Evolutionary conservation across 2,329 filamentous ascomycete genomes (phyloP).

Genomic region (Beauveria sp.): DNA sequence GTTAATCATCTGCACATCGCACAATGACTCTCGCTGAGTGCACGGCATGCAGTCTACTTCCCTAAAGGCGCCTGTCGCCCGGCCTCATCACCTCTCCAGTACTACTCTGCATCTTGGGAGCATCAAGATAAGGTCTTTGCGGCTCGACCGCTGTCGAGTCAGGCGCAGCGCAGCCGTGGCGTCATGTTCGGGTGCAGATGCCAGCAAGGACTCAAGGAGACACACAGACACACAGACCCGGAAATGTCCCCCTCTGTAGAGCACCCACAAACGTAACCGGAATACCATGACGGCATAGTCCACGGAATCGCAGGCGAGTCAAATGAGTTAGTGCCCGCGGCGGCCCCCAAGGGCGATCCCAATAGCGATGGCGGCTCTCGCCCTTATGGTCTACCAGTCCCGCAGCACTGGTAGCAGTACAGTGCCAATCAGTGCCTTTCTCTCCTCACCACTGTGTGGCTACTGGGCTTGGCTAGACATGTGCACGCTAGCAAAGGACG

Average conservation of each 20-base stretch:
- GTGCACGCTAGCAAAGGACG: slow-evolving; percentile 1
- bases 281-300: neutral
- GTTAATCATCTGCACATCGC: neutral
- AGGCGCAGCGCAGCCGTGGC: neutral
- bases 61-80: neutral
- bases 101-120: neutral
- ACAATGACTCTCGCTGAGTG: neutral
- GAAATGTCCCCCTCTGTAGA: too few species aligned
- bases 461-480: neutral
- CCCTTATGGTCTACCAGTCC: neutral
- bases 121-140: neutral
- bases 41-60: neutral
- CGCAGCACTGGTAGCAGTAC: neutral
- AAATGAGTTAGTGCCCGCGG: slow-evolving; percentile 4
- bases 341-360: slow-evolving; percentile 4
- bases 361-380: slow-evolving; percentile 9
- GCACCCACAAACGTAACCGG: neutral
- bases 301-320: neutral
- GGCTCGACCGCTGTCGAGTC: neutral
- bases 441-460: neutral
- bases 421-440: neutral
- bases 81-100: neutral
- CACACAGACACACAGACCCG: neutral
- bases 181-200: neutral
- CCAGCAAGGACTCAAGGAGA: neutral